Percentiles rank a stretch among this genome's conserved stretches.
Conservation (phyloP, 352 stramenopile species). For the Phytophthora fragariae region DNA sequence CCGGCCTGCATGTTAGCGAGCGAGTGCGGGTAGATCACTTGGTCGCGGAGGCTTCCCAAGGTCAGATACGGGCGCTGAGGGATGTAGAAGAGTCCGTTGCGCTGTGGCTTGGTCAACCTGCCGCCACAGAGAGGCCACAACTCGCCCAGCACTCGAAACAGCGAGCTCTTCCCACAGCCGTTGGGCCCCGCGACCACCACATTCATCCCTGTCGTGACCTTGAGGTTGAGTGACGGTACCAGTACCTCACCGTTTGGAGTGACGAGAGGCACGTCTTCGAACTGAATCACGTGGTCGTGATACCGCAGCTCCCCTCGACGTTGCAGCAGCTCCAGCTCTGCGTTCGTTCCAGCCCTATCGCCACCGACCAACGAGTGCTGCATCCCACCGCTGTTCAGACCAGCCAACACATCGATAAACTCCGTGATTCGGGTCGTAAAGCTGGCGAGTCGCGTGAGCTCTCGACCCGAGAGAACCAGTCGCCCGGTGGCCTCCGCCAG, state of each 20-base stretch:
- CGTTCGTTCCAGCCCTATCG: slow-evolving; percentile 1
- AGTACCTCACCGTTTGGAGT: slow-evolving; percentile 87
- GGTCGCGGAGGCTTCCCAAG: slow-evolving; percentile 88
- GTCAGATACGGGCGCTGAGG: slow-evolving; percentile 87
- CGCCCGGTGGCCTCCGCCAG: slow-evolving; percentile 79
- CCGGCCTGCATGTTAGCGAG: slow-evolving; percentile 54
- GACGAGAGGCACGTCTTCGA: slow-evolving; percentile 83
- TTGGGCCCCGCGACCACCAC: slow-evolving; percentile 83
- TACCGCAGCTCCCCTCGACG: slow-evolving; percentile 54
- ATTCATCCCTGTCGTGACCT: slow-evolving; percentile 88
- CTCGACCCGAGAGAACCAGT: slow-evolving; percentile 81
- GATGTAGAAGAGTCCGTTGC: slow-evolving; percentile 86
- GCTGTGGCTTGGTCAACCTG: slow-evolving; percentile 70
- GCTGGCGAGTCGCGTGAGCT: slow-evolving; percentile 76
- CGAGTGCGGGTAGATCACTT: slow-evolving; percentile 88
- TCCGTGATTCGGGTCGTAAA: slow-evolving; percentile 78
- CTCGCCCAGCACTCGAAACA: slow-evolving; percentile 85
- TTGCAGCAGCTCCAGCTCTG: slow-evolving; percentile 36
- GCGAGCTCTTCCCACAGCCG: slow-evolving; percentile 81
- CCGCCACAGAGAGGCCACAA: slow-evolving; percentile 84
- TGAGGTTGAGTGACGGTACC: slow-evolving; percentile 67
- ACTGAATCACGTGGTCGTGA: slow-evolving; percentile 79
- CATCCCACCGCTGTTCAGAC: slow-evolving; percentile 60
- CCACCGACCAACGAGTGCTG: slow-evolving; percentile 56
- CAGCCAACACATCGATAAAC: slow-evolving; percentile 71